phyloP scores from a whole-genome alignment of 305 asterid species.

The Fraxinus greggii region DNA sequence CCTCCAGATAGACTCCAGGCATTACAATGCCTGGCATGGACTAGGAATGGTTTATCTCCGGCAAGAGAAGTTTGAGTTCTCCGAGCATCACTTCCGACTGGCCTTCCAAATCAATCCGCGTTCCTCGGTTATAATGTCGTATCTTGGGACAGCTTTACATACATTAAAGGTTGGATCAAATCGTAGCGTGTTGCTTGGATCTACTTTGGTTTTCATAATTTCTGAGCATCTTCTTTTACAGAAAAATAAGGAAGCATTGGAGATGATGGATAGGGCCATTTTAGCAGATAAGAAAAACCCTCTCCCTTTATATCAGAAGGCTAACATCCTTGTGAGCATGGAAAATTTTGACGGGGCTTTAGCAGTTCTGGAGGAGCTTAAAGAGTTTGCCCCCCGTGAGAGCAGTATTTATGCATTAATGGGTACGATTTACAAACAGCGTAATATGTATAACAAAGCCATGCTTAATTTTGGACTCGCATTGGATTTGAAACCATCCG shows the following conservation, averaged over 20 bases:
- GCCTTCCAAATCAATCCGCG: constrained; percentile 80
- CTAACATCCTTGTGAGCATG: constrained; percentile 85
- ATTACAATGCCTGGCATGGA: constrained; percentile 99
- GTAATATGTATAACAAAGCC: constrained; percentile 68
- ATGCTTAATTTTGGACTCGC: constrained; percentile 94
- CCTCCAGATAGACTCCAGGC: constrained; percentile 77
- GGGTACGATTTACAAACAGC: constrained; percentile 87
- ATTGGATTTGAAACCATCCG: constrained; percentile 91
- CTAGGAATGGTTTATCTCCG: constrained; percentile 93
- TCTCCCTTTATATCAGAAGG: constrained; percentile 93
- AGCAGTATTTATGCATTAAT: constrained; percentile 90
- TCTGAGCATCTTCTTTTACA: constrained; percentile 30
- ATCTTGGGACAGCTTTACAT: constrained; percentile 87
- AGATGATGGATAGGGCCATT: constrained; percentile 84
- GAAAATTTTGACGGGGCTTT: constrained; percentile 76
- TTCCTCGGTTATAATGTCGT: constrained; percentile 92
- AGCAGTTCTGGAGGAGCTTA: constrained; percentile 89
- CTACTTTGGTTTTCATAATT: not conserved
- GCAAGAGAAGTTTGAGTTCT: constrained; percentile 85
- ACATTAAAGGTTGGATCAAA: constrained; percentile 61
- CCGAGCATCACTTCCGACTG: constrained; percentile 91
- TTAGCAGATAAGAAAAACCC: constrained; percentile 94
- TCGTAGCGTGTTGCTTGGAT: constrained; percentile 10
- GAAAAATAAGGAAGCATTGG: constrained; percentile 78
- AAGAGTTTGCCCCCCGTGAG: constrained; percentile 87